These are phyloP conservation scores for Arctium minus DNA, from an alignment of 129 eudicot species.

Conservation along the genomic window DNA sequence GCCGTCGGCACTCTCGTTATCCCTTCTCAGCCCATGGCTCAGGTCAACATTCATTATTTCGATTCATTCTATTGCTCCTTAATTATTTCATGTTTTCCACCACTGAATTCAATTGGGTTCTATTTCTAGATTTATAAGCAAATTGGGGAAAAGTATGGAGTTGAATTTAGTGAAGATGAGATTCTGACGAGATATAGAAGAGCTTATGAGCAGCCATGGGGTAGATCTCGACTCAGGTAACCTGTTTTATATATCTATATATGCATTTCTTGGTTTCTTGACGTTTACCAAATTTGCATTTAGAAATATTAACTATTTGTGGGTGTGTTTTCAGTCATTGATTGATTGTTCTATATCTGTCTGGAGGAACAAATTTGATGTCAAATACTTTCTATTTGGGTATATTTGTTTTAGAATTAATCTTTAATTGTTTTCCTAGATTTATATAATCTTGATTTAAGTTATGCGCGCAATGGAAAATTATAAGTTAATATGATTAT, in stretches of 20 bases:
- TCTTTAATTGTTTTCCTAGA: no score
- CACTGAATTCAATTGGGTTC: neutral
- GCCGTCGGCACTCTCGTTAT: conserved; percentile 97
- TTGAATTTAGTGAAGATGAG: conserved; percentile 71
- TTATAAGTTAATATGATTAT: neutral
- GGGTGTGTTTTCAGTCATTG: neutral
- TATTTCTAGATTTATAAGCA: conserved; percentile 67
- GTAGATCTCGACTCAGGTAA: conserved; percentile 92
- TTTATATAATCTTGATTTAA: neutral
- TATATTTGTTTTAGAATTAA: no score
- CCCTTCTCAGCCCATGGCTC: conserved; percentile 98
- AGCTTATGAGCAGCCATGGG: conserved; percentile 99
- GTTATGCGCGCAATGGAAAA: neutral
- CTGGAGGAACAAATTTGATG: neutral
- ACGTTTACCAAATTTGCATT: neutral
- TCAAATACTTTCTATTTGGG: no score
- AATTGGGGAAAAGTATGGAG: conserved; percentile 98
- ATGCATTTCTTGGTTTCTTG: neutral
- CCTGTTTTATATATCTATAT: neutral
- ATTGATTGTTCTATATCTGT: neutral
- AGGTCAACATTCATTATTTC: conserved; percentile 36
- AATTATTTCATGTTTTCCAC: no score
- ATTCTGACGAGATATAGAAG: conserved; percentile 70
- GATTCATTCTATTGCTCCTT: neutral
- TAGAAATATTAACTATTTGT: neutral